phyloP scores from a whole-genome alignment of 305 asterid genomes.

The Plantago lanceolata region DNA sequence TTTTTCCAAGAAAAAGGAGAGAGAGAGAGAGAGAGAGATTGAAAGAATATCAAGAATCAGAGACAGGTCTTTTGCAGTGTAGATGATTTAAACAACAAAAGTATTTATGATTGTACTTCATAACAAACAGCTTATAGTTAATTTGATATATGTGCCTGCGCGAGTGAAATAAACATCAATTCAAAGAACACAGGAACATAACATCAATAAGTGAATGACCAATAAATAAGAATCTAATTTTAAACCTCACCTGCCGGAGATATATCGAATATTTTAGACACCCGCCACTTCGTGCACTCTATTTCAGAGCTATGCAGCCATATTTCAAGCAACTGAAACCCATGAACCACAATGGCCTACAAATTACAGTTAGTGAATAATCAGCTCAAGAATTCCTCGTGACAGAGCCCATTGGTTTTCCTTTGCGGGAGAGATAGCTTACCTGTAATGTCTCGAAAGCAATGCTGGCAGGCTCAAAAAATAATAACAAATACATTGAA shows the following conservation, averaged over 20 bases:
- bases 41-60: too few species aligned
- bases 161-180: too few species aligned
- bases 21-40: too few species aligned
- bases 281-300: constrained; percentile 51
- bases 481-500: constrained; percentile 53
- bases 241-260: constrained; percentile 55
- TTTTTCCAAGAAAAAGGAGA: too few species aligned
- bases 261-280: constrained; percentile 56
- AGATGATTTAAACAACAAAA: too few species aligned
- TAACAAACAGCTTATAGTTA: too few species aligned
- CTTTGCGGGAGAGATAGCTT: constrained; percentile 16
- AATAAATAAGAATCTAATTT: constrained; percentile 3
- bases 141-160: too few species aligned
- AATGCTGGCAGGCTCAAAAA: constrained; percentile 88
- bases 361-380: constrained; percentile 24
- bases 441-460: constrained; percentile 95
- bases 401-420: background rate
- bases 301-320: constrained; percentile 65
- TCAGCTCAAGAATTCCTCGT: constrained; percentile 16
- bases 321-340: constrained; percentile 81
- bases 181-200: background rate
- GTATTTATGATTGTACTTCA: too few species aligned
- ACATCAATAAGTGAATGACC: background rate
- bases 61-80: too few species aligned
- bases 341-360: constrained; percentile 83